Base-by-base conservation (phyloP, 1,284 basidiomycete genomes). In the Austroboletus niveus region DNA sequence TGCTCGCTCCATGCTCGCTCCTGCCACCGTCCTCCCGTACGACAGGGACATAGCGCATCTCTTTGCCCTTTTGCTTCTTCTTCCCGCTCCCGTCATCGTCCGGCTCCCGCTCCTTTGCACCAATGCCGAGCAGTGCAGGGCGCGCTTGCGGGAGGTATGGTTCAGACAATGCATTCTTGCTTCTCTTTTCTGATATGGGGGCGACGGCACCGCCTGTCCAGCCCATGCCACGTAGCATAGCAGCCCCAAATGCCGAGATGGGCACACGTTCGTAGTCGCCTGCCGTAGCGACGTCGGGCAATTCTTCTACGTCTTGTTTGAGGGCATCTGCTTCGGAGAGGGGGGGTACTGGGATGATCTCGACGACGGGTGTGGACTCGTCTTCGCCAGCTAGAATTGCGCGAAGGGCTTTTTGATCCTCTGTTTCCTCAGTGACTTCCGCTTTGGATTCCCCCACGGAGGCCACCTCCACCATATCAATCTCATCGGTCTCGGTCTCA, bases 201-300 rank as follows among this genome's bases (percentile, higher is more conserved):
- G 87, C 88, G 1, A 87, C 82, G 22, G 78, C 80, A 0, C 90
- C 91, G 47, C 92, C 87, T 53, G 88, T 88, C 93, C 94, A 98
- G 4, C 95, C 96, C 96, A 99, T 98, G 0, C 96, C 96, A 41
- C 95, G 83, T 7, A 98, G 77, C 63, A 99, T 81, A 6, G 96
- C 96, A 6, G 90, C 86, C 10, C 97, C 96, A 60, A 99, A 99
- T 50, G 93, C 89, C 8, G 89, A 87, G 20, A 99, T 86, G 0
- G 96, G 96, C 1, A 98, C 83, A 4, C 92, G 87, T 30, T 82
- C 84, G 66, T 99, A 99, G 70, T 96, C 96, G 0, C 91, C 86
- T 10, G 93, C 72, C 0, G 87, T 84, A 1, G 93, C 83, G 15
- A 75, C 72, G 15, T 91, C 87, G 0, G 92, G 93, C 6, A 94